A percentile compares a stretch with the other conserved stretches of the same genome.
Evolutionary conservation across 2,329 filamentous ascomycete genomes (phyloP).

Genomic region (Xylariales sp.): DNA sequence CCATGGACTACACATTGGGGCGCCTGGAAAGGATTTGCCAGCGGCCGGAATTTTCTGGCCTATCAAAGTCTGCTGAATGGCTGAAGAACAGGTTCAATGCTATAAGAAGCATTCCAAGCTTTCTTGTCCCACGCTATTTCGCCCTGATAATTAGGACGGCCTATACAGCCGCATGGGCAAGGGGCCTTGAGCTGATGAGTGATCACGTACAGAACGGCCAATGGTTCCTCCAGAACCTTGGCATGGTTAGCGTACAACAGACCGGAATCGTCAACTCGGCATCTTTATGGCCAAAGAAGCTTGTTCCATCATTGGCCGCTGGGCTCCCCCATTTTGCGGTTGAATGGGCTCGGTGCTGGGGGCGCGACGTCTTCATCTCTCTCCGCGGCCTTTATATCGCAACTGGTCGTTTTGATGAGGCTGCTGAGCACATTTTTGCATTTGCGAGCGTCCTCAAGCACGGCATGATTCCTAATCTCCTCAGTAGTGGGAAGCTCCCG

Average conservation of each 20-base stretch:
- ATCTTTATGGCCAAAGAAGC: constrained; percentile 87
- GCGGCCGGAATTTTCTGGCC: constrained; percentile 68
- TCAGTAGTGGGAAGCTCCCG: constrained; percentile 85
- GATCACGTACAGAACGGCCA: constrained; percentile 82
- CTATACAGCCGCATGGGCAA: constrained; percentile 84
- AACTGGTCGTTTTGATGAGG: constrained; percentile 88
- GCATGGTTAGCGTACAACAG: constrained; percentile 92
- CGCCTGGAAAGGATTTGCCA: constrained; percentile 79
- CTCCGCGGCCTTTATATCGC: constrained; percentile 91
- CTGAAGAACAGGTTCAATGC: constrained; percentile 86
- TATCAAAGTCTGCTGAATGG: constrained; percentile 79
- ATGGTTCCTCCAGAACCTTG: constrained; percentile 87
- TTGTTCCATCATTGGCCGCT: constrained; percentile 88
- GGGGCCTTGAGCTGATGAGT: constrained; percentile 82
- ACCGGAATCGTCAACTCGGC: constrained; percentile 90
- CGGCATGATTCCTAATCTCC: constrained; percentile 95
- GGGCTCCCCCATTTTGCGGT: constrained; percentile 94
- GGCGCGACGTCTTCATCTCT: constrained; percentile 96
- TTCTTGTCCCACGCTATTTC: constrained; percentile 93
- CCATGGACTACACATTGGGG: constrained; percentile 85
- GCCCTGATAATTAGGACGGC: constrained; percentile 87
- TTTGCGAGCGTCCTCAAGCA: constrained; percentile 98
- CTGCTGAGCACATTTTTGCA: constrained; percentile 91
- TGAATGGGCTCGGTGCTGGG: constrained; percentile 97
- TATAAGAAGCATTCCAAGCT: constrained; percentile 85